Evolutionary conservation across 2,329 filamentous ascomycete species (phyloP).

Genomic region (Monascus ruber): DNA sequence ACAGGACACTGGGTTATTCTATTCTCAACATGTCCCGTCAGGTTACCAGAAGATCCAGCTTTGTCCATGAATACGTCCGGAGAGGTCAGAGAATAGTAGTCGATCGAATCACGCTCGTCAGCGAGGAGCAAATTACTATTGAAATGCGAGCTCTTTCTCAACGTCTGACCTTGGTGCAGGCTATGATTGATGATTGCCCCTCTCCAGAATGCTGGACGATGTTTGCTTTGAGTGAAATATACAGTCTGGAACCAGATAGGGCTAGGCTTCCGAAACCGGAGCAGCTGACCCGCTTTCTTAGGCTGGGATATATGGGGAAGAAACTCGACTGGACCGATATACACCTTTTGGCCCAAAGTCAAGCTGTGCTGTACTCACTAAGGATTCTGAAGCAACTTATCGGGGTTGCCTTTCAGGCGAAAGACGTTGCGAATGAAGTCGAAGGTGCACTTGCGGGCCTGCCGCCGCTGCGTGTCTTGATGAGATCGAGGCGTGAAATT

Average conservation of each 20-base stretch:
- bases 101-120: constrained; percentile 14
- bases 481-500: constrained; percentile 15
- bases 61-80: constrained; percentile 24
- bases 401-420: constrained; percentile 17
- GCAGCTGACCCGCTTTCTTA: constrained; percentile 18
- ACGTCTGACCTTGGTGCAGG: constrained; percentile 12
- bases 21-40: constrained; percentile 31
- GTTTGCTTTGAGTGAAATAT: constrained; percentile 24
- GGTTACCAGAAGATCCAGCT: constrained; percentile 7
- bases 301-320: constrained; percentile 17
- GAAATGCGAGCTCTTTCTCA: constrained; percentile 10
- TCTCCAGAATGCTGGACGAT: constrained; percentile 19
- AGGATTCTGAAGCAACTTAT: constrained; percentile 47
- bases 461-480: constrained; percentile 18
- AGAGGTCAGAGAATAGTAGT: constrained; percentile 24
- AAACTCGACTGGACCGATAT: constrained; percentile 45
- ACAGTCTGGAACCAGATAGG: constrained; percentile 6
- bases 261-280: constrained; percentile 7
- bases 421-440: constrained; percentile 5
- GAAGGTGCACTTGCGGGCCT: constrained; percentile 13
- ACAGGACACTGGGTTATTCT: constrained; percentile 47
- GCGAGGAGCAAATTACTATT: constrained; percentile 7
- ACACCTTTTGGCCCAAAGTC: constrained; percentile 51
- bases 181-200: constrained; percentile 4
- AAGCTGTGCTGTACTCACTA: constrained; percentile 51